Conservation (phyloP, 352 stramenopile species). For the Globisporangium cederbergense region DNA sequence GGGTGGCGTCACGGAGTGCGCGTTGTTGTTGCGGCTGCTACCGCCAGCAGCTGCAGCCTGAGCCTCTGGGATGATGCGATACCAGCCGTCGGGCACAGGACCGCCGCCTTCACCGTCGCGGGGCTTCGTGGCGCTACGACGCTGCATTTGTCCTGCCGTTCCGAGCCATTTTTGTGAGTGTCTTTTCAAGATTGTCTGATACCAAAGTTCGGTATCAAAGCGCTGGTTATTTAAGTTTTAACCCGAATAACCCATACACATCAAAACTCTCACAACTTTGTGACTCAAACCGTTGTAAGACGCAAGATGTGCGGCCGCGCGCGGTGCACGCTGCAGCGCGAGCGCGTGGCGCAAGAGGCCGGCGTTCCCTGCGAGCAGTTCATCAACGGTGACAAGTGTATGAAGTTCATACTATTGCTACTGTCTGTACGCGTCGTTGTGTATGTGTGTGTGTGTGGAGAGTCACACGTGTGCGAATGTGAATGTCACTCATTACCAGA, state of each 20-base stretch:
- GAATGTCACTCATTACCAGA: slow-evolving; percentile 28
- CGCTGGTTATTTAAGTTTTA: too few species aligned
- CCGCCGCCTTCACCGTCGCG: background rate
- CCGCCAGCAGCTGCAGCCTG: background rate
- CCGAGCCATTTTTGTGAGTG: background rate
- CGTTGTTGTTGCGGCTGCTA: slow-evolving; percentile 18
- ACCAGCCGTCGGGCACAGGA: slow-evolving; percentile 28
- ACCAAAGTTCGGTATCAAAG: too few species aligned
- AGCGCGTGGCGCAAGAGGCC: slow-evolving; percentile 46
- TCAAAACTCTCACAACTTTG: too few species aligned
- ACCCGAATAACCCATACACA: too few species aligned
- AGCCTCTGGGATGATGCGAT: slow-evolving; percentile 23
- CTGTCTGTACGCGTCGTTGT: slow-evolving; percentile 4
- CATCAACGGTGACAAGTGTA: slow-evolving; percentile 68
- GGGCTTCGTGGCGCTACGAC: background rate
- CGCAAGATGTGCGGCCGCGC: slow-evolving; percentile 57
- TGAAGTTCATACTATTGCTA: background rate
- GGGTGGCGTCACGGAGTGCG: slow-evolving; percentile 5
- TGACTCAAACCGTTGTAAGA: too few species aligned
- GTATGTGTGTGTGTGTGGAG: background rate
- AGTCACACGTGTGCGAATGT: background rate
- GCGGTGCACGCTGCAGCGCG: slow-evolving; percentile 53
- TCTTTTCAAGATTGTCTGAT: background rate
- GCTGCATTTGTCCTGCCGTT: background rate
- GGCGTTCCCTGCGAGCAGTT: slow-evolving; percentile 48